Conservation (phyloP, 257 asterid species). For the Solanum tarijense region DNA sequence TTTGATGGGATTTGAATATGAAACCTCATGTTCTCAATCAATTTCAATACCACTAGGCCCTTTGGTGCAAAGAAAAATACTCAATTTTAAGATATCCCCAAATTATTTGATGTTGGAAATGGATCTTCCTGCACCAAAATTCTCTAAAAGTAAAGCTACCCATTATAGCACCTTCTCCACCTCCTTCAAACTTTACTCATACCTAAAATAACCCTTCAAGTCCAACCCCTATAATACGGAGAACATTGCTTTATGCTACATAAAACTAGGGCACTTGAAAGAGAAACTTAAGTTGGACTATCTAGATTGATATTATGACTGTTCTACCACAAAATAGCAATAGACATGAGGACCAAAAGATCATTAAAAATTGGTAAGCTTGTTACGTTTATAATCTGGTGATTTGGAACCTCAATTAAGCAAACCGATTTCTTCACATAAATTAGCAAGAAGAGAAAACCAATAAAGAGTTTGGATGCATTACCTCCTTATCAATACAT, state of each 20-base stretch:
- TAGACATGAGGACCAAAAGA: background rate
- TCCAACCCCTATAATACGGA: background rate
- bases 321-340: background rate
- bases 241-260: background rate
- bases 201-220: background rate
- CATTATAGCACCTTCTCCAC: background rate
- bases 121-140: background rate
- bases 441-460: background rate
- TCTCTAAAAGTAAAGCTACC: background rate
- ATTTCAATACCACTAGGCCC: background rate
- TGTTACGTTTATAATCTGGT: background rate
- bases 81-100: background rate
- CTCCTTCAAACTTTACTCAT: background rate
- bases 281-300: background rate
- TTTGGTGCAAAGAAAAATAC: background rate
- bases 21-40: background rate
- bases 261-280: background rate
- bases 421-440: background rate
- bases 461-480: background rate
- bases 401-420: background rate
- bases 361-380: background rate
- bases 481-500: slow-evolving; percentile 78
- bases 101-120: background rate
- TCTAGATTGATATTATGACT: background rate
- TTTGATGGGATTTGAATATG: background rate